A percentile compares a stretch with the other conserved stretches of the same genome.
Conservation (phyloP, 805 yeast species). For the Candida saitoana region DNA sequence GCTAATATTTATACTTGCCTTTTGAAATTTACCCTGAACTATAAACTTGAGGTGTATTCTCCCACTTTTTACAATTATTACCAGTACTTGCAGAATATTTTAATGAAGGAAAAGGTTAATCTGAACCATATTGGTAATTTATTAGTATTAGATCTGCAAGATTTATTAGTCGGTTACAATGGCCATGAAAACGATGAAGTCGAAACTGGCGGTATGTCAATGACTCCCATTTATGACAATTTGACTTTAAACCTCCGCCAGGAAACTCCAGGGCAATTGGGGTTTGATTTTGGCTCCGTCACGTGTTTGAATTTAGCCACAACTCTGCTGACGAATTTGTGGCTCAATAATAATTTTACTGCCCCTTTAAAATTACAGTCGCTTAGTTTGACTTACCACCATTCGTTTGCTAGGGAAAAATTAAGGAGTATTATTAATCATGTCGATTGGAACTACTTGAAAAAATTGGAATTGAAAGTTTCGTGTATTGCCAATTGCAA, state of each 20-base stretch:
- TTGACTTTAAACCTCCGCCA: not conserved
- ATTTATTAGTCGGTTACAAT: not conserved
- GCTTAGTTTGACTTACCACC: not conserved
- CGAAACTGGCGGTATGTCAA: not conserved
- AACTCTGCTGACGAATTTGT: not conserved
- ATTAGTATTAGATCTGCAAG: conserved; percentile 1
- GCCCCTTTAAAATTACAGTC: not conserved
- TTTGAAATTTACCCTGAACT: not conserved
- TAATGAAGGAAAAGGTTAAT: not conserved
- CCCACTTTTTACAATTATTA: not conserved
- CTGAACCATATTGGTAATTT: not conserved
- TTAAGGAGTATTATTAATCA: not conserved
- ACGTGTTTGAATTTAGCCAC: not conserved
- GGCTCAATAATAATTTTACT: not conserved
- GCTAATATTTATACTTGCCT: not conserved
- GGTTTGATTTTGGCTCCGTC: not conserved
- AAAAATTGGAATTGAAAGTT: conserved; percentile 3
- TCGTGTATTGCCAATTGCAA: not conserved
- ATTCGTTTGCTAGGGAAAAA: not conserved
- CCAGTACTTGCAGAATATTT: not conserved
- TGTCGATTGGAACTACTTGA: conserved; percentile 1
- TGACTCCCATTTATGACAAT: not conserved
- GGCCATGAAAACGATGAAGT: not conserved
- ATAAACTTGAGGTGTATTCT: not conserved
- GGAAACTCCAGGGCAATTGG: not conserved